phyloP scores from a whole-genome alignment of 768 basidiomycete genomes.

The Tulasnella sp. region DNA sequence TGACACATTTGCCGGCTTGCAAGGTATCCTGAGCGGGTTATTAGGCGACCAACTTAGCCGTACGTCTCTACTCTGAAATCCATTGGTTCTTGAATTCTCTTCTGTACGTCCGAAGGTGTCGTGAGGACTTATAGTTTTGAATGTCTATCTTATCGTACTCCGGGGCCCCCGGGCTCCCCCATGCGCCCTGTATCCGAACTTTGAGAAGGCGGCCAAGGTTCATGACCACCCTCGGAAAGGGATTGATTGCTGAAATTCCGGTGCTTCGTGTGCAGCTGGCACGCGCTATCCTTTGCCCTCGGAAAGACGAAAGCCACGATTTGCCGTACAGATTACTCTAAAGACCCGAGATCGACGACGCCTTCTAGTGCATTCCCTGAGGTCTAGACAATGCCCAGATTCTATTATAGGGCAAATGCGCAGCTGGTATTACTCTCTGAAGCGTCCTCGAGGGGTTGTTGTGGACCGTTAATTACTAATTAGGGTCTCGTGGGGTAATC shows the following conservation, averaged over 20 bases:
- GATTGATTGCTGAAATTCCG: background rate
- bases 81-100: background rate
- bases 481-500: background rate
- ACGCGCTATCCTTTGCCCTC: background rate
- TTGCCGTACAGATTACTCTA: background rate
- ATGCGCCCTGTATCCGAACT: background rate
- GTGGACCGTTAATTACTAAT: background rate
- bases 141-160: background rate
- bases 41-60: background rate
- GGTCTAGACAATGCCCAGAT: background rate
- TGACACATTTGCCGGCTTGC: background rate
- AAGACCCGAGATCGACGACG: background rate
- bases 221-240: background rate
- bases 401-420: background rate
- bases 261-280: background rate
- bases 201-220: background rate
- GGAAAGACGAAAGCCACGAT: background rate
- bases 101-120: background rate
- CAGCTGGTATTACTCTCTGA: background rate
- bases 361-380: background rate
- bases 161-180: background rate
- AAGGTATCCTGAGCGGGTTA: conserved; percentile 2
- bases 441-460: background rate
- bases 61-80: background rate
- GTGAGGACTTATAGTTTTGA: background rate